A percentile compares a stretch with the other conserved stretches of the same genome.
Conservation (phyloP, 2,329 filamentous ascomycete species). For the Epichloe sp. region DNA sequence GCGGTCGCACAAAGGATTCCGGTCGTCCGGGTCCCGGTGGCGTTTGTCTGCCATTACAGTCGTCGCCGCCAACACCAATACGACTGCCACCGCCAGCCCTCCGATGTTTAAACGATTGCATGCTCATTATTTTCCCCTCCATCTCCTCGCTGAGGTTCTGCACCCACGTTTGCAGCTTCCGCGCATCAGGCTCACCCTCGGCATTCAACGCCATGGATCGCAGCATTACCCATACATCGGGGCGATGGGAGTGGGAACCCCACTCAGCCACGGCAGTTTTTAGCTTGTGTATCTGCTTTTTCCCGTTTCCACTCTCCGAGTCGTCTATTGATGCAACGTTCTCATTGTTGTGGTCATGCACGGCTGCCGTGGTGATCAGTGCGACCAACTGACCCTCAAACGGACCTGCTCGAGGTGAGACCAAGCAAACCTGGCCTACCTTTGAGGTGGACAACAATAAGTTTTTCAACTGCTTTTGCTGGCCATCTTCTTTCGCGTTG, state of each 20-base stretch:
- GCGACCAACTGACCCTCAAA: constrained; percentile 37
- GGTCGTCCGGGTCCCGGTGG: constrained; percentile 1
- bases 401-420: constrained; percentile 34
- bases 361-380: constrained; percentile 25
- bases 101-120: constrained; percentile 30
- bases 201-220: constrained; percentile 31
- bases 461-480: constrained; percentile 17
- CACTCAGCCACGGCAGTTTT: constrained; percentile 26
- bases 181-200: constrained; percentile 26
- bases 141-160: constrained; percentile 37
- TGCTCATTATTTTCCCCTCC: constrained; percentile 31
- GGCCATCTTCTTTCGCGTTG: not conserved
- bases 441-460: constrained; percentile 26
- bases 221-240: constrained; percentile 35
- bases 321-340: constrained; percentile 18
- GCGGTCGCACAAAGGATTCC: constrained; percentile 4
- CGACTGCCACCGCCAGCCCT: not conserved
- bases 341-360: constrained; percentile 9
- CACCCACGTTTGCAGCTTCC: constrained; percentile 38
- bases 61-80: not conserved
- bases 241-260: constrained; percentile 20
- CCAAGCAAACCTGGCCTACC: constrained; percentile 28
- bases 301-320: constrained; percentile 26
- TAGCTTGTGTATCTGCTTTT: constrained; percentile 28
- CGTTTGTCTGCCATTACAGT: constrained; percentile 14